Conservation (phyloP, 2,329 filamentous ascomycete species). For the Paecilomyces formosus region DNA sequence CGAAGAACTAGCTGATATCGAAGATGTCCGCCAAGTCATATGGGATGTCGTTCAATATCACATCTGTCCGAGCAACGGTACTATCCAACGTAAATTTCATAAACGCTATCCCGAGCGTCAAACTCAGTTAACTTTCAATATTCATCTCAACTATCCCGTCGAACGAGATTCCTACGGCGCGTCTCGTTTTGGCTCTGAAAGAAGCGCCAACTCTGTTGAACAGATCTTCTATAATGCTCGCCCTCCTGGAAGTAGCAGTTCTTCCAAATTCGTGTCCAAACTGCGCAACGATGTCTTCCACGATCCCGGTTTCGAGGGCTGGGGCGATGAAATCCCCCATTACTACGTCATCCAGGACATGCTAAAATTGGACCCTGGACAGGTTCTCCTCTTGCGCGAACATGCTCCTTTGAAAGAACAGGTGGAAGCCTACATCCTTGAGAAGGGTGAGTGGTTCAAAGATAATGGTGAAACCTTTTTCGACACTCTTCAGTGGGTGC, state of each 20-base stretch:
- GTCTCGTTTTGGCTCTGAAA: constrained; percentile 1
- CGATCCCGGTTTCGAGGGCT: constrained; percentile 52
- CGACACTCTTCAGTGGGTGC: constrained; percentile 51
- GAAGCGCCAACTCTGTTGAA: constrained; percentile 5
- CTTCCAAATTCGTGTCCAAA: constrained; percentile 37
- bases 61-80: constrained; percentile 55
- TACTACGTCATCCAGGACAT: constrained; percentile 60
- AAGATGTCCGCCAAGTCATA: constrained; percentile 50
- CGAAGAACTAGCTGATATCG: constrained; percentile 50
- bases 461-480: constrained; percentile 57
- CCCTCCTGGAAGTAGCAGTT: constrained; percentile 10
- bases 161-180: constrained; percentile 4
- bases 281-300: constrained; percentile 42
- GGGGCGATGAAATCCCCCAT: constrained; percentile 57
- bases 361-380: constrained; percentile 55
- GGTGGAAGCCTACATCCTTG: constrained; percentile 47
- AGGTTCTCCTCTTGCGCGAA: constrained; percentile 52
- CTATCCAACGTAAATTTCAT: constrained; percentile 51
- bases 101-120: constrained; percentile 47
- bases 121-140: constrained; percentile 45
- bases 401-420: constrained; percentile 50
- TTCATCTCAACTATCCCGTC: constrained; percentile 44
- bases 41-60: constrained; percentile 50
- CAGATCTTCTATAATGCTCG: constrained; percentile 18
- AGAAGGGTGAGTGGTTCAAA: constrained; percentile 53